These are phyloP conservation scores for Aureobasidium sp. DNA, from an alignment of 2,329 filamentous ascomycete species.

Conservation along the genomic window DNA sequence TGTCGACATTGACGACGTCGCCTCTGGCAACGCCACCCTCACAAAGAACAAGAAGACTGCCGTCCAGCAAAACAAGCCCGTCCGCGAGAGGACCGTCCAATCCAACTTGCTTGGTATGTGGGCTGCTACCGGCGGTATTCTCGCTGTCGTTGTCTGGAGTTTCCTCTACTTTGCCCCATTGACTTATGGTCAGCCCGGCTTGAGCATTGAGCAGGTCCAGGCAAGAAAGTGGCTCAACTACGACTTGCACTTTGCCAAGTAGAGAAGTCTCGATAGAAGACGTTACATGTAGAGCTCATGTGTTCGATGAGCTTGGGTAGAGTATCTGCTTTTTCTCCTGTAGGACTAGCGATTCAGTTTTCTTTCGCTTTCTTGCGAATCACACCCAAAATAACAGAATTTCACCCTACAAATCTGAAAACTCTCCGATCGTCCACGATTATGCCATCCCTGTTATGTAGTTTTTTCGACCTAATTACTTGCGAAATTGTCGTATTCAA, in stretches of 20 bases:
- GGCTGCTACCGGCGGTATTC: constrained; percentile 78
- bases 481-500: no score
- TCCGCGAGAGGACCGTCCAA: constrained; percentile 81
- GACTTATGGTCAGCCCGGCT: constrained; percentile 94
- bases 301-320: no score
- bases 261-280: constrained; percentile 32
- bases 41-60: constrained; percentile 36
- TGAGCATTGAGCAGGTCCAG: constrained; percentile 80
- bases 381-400: no score
- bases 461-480: no score
- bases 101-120: constrained; percentile 83
- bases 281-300: neutral
- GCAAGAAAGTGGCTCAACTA: constrained; percentile 97
- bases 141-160: constrained; percentile 73
- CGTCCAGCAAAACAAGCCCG: constrained; percentile 71
- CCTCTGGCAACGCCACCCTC: constrained; percentile 41
- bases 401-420: no score
- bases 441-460: no score
- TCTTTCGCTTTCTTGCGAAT: no score
- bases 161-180: constrained; percentile 97
- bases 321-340: no score
- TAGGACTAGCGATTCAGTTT: no score
- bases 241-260: constrained; percentile 99
- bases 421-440: no score
- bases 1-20: constrained; percentile 61